Evolutionary conservation across 1,284 basidiomycete genomes (phyloP).

Genomic region (Sporisorium reilianum): DNA sequence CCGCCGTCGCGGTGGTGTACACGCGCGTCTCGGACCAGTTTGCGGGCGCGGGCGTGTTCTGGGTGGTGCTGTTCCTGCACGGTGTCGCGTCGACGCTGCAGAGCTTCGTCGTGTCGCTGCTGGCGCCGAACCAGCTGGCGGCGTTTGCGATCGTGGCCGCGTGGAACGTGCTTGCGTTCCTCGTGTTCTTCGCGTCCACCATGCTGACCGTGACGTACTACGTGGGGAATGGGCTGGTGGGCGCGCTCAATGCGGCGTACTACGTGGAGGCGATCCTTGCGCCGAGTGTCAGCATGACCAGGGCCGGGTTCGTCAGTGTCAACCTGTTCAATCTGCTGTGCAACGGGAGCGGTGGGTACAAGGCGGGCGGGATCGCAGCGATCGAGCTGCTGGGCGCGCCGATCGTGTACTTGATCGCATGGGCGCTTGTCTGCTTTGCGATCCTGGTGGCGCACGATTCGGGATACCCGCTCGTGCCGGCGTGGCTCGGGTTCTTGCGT

Average conservation of each 20-base stretch:
- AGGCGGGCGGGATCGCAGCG: slow-evolving; percentile 60
- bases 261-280: slow-evolving; percentile 79
- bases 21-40: slow-evolving; percentile 76
- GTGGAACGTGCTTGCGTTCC: slow-evolving; percentile 80
- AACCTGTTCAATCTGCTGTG: slow-evolving; percentile 83
- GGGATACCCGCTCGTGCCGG: slow-evolving; percentile 65
- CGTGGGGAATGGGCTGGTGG: slow-evolving; percentile 74
- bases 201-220: slow-evolving; percentile 80
- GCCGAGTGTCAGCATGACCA: slow-evolving; percentile 78
- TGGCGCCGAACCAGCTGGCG: slow-evolving; percentile 75
- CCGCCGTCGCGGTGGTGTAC: slow-evolving; percentile 77
- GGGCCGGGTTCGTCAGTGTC: slow-evolving; percentile 79
- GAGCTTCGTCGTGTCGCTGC: slow-evolving; percentile 38
- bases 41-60: slow-evolving; percentile 75
- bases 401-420: slow-evolving; percentile 77
- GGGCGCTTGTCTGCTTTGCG: slow-evolving; percentile 73
- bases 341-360: slow-evolving; percentile 74
- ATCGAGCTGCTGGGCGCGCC: slow-evolving; percentile 80
- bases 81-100: slow-evolving; percentile 73
- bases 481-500: slow-evolving; percentile 19
- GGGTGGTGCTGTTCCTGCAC: slow-evolving; percentile 79
- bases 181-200: slow-evolving; percentile 76
- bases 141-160: slow-evolving; percentile 80
- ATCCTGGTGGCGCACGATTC: slow-evolving; percentile 77
- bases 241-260: slow-evolving; percentile 75